Base-by-base conservation (phyloP, 768 basidiomycete genomes). In the Suillus subalutaceus region DNA sequence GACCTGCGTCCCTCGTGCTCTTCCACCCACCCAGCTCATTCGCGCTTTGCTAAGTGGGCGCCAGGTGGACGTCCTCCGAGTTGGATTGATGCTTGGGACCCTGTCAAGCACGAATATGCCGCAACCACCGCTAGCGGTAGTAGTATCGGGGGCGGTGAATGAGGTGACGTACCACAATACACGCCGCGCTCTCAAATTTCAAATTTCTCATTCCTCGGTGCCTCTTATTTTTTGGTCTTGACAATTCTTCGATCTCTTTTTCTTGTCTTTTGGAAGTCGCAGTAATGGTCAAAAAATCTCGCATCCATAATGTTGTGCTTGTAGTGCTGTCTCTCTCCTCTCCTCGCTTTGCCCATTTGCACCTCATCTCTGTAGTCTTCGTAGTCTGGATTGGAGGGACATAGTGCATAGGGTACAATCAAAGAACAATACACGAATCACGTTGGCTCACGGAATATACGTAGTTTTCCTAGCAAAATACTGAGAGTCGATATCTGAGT, bases 1-100 rank as follows among this genome's bases (percentile, higher is more conserved):
- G 63, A 71, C 9, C 58, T 78, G 32, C 69, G 66, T 7, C 69
- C 72, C 1, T 65, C 69, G 32, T 65, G 66, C 35, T 26, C 43
- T 44, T 41, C 66, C 6, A 37, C 46, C 63, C 52, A 30, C 59
- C 58, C 56, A 20, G 23, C 30, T 9, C 16, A 32, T 55, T 59
- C 75, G 23, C 72, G 65, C 15, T 73, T 75, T 66, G 32, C 67
- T 5, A 73, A 68, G 3, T 78, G 75, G 75, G 70, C 67, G 12
- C 70, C 71, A 50, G 76, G 72, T 59, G 72, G 72, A 12, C 67
- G 77, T 57, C 77, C 77, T 30, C 77, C 75, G 46, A 73, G 79
- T 62, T 84, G 81, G 83, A 73, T 81, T 32, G 81, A 79, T 26
- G 74, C 72, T 35, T 83, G 79, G 77, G 82, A 85, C 40, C 65